A percentile compares a stretch with the other conserved stretches of the same genome.
Evolutionary conservation across 208 protist species (phyloP).

Genomic region (Crithidia brevicula): DNA sequence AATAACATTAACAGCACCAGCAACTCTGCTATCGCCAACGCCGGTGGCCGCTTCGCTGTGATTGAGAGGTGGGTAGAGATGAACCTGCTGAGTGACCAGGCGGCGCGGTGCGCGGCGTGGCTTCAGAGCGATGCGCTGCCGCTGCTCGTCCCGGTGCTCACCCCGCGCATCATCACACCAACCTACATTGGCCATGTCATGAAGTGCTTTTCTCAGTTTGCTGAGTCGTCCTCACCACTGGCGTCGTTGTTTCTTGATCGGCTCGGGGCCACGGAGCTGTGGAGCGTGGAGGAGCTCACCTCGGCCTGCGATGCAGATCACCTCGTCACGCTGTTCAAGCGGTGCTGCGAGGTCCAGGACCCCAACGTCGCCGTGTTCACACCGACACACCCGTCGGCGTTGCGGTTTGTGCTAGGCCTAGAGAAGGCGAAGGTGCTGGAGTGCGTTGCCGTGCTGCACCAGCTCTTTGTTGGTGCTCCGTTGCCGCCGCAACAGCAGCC

Average conservation of each 20-base stretch:
- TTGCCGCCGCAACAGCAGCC: constrained; percentile 4
- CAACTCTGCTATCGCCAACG: not conserved
- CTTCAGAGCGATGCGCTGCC: constrained; percentile 52
- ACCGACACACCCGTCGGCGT: constrained; percentile 58
- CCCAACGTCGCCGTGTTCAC: constrained; percentile 54
- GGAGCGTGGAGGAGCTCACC: constrained; percentile 47
- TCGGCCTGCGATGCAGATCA: constrained; percentile 52
- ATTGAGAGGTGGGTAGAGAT: constrained; percentile 65
- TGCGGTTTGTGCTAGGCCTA: constrained; percentile 53
- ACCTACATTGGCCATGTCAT: constrained; percentile 66
- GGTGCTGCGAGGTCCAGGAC: constrained; percentile 62
- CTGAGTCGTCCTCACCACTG: constrained; percentile 29
- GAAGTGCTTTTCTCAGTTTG: constrained; percentile 58
- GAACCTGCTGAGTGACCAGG: constrained; percentile 46
- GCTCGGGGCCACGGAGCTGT: constrained; percentile 67
- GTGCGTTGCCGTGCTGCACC: constrained; percentile 60
- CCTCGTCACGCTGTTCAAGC: constrained; percentile 57
- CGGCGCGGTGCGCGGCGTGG: constrained; percentile 60
- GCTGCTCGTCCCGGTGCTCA: constrained; percentile 61
- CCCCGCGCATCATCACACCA: constrained; percentile 54
- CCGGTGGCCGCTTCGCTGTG: constrained; percentile 29
- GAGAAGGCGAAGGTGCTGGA: constrained; percentile 35
- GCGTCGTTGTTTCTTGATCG: constrained; percentile 48
- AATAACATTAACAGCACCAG: not conserved
- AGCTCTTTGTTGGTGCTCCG: constrained; percentile 29